Conservation (phyloP, 345 rosid species). For the Punica granatum region DNA sequence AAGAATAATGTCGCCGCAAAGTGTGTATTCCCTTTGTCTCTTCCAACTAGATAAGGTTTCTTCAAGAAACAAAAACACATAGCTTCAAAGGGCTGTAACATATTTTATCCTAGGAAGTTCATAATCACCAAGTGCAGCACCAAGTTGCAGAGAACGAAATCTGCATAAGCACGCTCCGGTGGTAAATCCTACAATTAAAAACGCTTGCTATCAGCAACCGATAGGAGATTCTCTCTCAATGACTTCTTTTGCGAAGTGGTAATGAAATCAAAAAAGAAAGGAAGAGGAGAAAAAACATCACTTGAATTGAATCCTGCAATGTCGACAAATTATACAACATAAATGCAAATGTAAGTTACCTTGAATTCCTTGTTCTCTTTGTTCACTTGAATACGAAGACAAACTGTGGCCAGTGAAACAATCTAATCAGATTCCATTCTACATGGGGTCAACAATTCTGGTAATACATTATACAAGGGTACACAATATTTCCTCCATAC, state of each 20-base stretch:
- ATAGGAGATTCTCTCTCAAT: no score
- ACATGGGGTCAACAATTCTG: background rate
- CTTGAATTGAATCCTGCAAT: no score
- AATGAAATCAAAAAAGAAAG: no score
- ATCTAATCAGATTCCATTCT: constrained; percentile 6
- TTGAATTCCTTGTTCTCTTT: constrained; percentile 85
- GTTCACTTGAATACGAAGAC: constrained; percentile 99
- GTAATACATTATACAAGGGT: background rate
- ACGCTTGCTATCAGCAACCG: background rate
- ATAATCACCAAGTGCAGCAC: constrained; percentile 43
- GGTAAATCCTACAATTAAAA: constrained; percentile 26
- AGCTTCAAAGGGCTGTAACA: background rate
- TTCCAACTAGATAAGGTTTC: no score
- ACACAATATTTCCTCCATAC: constrained; percentile 28
- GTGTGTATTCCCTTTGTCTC: background rate
- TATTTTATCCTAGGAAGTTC: constrained; percentile 42
- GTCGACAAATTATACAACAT: no score
- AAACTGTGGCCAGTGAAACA: constrained; percentile 40
- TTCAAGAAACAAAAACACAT: background rate
- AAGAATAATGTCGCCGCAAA: background rate
- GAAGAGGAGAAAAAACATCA: no score
- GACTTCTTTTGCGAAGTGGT: no score
- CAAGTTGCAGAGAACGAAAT: constrained; percentile 42
- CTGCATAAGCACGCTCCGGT: constrained; percentile 42
- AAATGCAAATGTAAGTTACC: constrained; percentile 5